These are phyloP conservation scores for Musa beccarii DNA, from an alignment of 176 grass and related monocot genomes.

Conservation along the genomic window DNA sequence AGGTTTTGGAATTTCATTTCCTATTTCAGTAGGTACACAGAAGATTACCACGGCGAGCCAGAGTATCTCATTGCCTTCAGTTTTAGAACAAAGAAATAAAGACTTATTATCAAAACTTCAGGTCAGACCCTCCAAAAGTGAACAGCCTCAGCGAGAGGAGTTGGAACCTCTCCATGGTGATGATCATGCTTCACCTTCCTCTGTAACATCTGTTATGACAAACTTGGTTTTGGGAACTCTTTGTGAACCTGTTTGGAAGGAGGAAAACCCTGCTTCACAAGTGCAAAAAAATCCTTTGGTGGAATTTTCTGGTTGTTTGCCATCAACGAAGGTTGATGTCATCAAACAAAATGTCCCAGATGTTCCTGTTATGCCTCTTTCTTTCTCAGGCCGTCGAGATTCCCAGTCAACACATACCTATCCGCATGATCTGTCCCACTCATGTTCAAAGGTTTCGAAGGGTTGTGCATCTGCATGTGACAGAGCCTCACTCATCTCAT, in stretches of 20 bases:
- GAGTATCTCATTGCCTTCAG: conserved; percentile 44
- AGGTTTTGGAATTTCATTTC: conserved; percentile 18
- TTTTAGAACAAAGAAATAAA: conserved; percentile 37
- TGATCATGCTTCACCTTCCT: conserved; percentile 36
- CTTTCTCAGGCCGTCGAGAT: conserved; percentile 13
- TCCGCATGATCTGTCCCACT: background rate
- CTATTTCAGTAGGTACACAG: conserved; percentile 21
- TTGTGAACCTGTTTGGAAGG: conserved; percentile 39
- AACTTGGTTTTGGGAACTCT: conserved; percentile 75
- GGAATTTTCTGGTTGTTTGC: conserved; percentile 13
- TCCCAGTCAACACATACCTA: background rate
- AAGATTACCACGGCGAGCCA: conserved; percentile 18
- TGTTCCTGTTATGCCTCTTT: conserved; percentile 15
- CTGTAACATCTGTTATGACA: conserved; percentile 46
- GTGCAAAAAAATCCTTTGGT: conserved; percentile 22
- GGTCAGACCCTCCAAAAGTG: conserved; percentile 43
- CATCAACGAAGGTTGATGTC: conserved; percentile 33
- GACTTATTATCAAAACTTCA: conserved; percentile 47
- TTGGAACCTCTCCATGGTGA: conserved; percentile 21
- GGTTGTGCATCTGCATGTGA: background rate
- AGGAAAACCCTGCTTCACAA: conserved; percentile 13
- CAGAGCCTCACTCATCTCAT: background rate
- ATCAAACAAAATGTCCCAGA: conserved; percentile 32
- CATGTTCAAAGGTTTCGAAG: background rate
- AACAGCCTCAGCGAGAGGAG: conserved; percentile 33